Evolutionary conservation across 495 filamentous ascomycete species (phyloP).

Genomic region (Hypoxylon perforatum): DNA sequence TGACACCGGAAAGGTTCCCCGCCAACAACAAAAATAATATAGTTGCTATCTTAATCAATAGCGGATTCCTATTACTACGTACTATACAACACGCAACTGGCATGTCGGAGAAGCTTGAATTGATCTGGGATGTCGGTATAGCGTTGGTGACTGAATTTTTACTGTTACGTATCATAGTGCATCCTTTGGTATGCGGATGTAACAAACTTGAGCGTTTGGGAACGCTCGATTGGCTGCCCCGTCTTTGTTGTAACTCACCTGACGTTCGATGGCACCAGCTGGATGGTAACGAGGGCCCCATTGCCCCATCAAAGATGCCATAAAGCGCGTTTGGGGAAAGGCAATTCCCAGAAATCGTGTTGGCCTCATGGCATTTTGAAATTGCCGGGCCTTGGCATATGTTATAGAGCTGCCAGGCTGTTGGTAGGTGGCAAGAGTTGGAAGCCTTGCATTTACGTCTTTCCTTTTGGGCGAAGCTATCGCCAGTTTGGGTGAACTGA

Average conservation of each 20-base stretch:
- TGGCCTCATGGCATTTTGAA: constrained; percentile 11
- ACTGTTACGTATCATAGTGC: constrained; percentile 22
- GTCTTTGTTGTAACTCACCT: constrained; percentile 31
- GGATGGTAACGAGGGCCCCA: constrained; percentile 32
- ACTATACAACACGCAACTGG: neutral
- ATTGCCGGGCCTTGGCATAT: constrained; percentile 35
- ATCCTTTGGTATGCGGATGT: constrained; percentile 4
- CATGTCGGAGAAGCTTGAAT: neutral
- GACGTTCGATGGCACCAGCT: constrained; percentile 35
- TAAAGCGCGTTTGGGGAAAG: constrained; percentile 35
- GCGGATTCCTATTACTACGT: too few species aligned
- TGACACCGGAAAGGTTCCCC: constrained; percentile 29
- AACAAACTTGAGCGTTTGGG: constrained; percentile 2
- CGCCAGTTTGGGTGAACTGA: neutral
- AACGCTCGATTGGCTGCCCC: constrained; percentile 28
- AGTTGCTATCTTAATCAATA: constrained; percentile 2
- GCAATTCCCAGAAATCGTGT: constrained; percentile 32
- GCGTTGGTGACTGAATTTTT: too few species aligned
- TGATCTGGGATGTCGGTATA: constrained; percentile 1
- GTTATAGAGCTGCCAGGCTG: neutral
- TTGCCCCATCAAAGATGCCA: constrained; percentile 13
- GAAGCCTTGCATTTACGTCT: constrained; percentile 1
- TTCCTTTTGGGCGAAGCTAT: neutral
- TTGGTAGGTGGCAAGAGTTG: neutral
- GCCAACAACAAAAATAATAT: constrained; percentile 4